These are phyloP conservation scores for Prosopis cineraria DNA, from an alignment of 306 rosid species.

Conservation along the genomic window DNA sequence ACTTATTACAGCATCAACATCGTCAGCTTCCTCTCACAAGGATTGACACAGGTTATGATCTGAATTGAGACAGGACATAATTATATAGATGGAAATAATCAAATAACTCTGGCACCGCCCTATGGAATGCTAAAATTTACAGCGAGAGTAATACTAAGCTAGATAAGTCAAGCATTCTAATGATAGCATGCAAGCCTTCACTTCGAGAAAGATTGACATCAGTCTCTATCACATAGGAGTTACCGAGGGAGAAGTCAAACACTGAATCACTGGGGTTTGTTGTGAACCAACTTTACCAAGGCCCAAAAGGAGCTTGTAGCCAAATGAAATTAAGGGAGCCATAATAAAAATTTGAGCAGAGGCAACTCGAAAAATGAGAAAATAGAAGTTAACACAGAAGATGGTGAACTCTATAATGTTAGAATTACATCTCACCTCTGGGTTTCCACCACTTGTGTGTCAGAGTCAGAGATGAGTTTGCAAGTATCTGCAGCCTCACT, in stretches of 20 bases:
- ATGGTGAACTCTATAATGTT: background rate
- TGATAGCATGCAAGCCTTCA: background rate
- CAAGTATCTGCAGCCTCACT: constrained; percentile 24
- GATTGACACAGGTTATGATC: background rate
- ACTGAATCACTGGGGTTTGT: background rate
- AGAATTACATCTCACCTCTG: background rate
- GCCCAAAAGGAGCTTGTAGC: background rate
- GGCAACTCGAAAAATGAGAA: background rate
- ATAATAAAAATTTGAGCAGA: background rate
- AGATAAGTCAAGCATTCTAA: background rate
- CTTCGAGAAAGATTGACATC: constrained; percentile 3
- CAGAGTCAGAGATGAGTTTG: background rate
- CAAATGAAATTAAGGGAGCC: background rate
- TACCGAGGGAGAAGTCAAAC: background rate
- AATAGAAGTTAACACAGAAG: background rate
- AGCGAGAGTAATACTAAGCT: background rate
- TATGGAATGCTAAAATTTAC: background rate
- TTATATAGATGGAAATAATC: too few species aligned
- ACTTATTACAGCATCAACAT: background rate
- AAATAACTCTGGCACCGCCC: background rate
- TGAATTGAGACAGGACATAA: background rate
- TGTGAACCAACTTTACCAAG: background rate
- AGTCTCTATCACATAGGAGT: background rate
- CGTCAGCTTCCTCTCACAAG: background rate
- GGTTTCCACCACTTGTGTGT: background rate